Conservation (phyloP, 2,329 filamentous ascomycete species). For the Venturia effusa region DNA sequence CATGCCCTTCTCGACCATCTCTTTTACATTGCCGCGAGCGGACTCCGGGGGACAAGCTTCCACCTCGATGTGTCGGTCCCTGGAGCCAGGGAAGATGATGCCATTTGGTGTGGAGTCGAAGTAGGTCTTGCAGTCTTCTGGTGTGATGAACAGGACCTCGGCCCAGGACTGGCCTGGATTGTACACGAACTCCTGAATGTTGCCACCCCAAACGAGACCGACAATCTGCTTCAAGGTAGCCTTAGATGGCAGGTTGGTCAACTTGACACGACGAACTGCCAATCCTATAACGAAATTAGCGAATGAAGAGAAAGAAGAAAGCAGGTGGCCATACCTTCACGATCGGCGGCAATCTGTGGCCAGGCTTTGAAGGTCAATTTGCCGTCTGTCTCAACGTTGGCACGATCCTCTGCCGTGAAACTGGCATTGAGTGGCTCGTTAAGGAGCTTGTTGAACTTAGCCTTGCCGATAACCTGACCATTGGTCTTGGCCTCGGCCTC, state of each 20-base stretch:
- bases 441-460: background rate
- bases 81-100: conserved; percentile 16
- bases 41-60: conserved; percentile 16
- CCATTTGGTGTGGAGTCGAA: conserved; percentile 25
- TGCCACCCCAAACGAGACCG: conserved; percentile 27
- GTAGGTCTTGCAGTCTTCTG: conserved; percentile 23
- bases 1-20: conserved; percentile 26
- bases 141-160: conserved; percentile 23
- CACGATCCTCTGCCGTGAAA: background rate
- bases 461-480: background rate
- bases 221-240: background rate
- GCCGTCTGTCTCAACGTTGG: conserved; percentile 7
- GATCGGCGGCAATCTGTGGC: background rate
- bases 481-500: background rate
- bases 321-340: background rate
- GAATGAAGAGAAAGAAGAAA: background rate
- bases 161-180: conserved; percentile 18
- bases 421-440: background rate
- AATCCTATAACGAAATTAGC: background rate
- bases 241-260: conserved; percentile 12
- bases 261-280: conserved; percentile 12
- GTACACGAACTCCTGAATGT: conserved; percentile 22
- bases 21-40: conserved; percentile 30
- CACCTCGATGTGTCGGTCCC: conserved; percentile 17
- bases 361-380: conserved; percentile 4